Percentiles rank a stretch among this genome's conserved stretches.
Evolutionary conservation across 495 filamentous ascomycete species (phyloP).

Genomic region (Trichoderma virens): DNA sequence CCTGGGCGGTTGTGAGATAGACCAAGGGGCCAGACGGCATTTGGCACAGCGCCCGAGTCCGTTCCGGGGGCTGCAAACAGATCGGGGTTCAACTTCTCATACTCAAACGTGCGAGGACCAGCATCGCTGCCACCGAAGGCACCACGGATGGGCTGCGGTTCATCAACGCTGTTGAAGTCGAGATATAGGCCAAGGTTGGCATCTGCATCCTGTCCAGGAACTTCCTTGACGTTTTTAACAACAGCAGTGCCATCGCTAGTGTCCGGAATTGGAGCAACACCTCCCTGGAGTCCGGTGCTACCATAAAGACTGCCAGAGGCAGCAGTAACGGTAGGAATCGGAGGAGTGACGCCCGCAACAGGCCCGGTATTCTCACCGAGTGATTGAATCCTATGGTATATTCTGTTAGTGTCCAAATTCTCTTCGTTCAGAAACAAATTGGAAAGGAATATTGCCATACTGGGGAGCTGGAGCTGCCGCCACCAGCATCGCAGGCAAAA

Average conservation of each 20-base stretch:
- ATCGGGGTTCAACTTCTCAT: slow-evolving; percentile 60
- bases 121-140: slow-evolving; percentile 50
- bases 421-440: background rate
- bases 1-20: slow-evolving; percentile 57
- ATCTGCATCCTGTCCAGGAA: slow-evolving; percentile 47
- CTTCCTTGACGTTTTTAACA: slow-evolving; percentile 27
- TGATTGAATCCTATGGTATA: background rate
- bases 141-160: slow-evolving; percentile 66
- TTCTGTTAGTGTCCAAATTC: background rate
- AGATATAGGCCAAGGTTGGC: slow-evolving; percentile 52
- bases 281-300: slow-evolving; percentile 28
- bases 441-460: background rate
- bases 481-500: background rate
- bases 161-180: slow-evolving; percentile 52
- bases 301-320: slow-evolving; percentile 28
- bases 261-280: slow-evolving; percentile 26
- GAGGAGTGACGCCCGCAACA: slow-evolving; percentile 28
- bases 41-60: slow-evolving; percentile 53
- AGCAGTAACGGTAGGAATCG: slow-evolving; percentile 25
- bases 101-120: slow-evolving; percentile 53
- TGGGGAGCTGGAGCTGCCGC: background rate
- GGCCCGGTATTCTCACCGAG: slow-evolving; percentile 26
- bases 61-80: slow-evolving; percentile 58
- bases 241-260: slow-evolving; percentile 27
- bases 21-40: slow-evolving; percentile 67